Conservation (phyloP, 2,329 filamentous ascomycete species). For the Diaporthe amygdali region DNA sequence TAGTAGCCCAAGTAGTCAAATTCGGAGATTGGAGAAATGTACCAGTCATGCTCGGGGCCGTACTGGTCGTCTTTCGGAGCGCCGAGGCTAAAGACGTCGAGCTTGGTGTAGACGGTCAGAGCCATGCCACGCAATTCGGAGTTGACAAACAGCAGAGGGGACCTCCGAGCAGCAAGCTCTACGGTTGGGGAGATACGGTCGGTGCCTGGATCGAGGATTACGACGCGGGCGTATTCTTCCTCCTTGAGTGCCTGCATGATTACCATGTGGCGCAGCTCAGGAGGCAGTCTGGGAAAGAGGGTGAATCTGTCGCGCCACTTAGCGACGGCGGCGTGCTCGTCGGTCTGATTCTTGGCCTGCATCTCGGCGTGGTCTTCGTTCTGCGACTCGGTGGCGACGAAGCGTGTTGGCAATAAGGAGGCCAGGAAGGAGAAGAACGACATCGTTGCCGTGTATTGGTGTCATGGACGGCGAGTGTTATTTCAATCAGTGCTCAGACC, state of each 20-base stretch:
- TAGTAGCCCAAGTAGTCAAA: not conserved
- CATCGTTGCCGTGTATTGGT: not conserved
- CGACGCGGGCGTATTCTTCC: not conserved
- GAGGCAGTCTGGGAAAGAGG: not conserved
- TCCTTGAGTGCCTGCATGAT: not conserved
- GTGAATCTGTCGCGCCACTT: not conserved
- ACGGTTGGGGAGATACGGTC: not conserved
- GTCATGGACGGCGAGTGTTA: too few relatives aligned
- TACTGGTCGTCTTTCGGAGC: not conserved
- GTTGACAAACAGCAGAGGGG: constrained; percentile 6
- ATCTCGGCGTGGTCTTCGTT: too few relatives aligned
- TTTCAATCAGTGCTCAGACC: not conserved
- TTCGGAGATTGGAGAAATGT: not conserved
- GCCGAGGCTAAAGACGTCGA: not conserved
- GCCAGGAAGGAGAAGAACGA: not conserved
- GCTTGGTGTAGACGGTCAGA: not conserved
- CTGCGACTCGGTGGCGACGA: not conserved
- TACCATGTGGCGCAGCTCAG: constrained; percentile 14
- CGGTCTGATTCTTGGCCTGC: too few relatives aligned
- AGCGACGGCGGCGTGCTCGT: not conserved
- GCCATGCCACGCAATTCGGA: not conserved
- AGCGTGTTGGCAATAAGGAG: not conserved
- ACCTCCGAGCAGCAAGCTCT: not conserved
- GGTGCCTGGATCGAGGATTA: not conserved
- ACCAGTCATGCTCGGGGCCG: not conserved